Evolutionary conservation across 2,329 filamentous ascomycete species (phyloP).

Genomic region (Sporothrix globosa): DNA sequence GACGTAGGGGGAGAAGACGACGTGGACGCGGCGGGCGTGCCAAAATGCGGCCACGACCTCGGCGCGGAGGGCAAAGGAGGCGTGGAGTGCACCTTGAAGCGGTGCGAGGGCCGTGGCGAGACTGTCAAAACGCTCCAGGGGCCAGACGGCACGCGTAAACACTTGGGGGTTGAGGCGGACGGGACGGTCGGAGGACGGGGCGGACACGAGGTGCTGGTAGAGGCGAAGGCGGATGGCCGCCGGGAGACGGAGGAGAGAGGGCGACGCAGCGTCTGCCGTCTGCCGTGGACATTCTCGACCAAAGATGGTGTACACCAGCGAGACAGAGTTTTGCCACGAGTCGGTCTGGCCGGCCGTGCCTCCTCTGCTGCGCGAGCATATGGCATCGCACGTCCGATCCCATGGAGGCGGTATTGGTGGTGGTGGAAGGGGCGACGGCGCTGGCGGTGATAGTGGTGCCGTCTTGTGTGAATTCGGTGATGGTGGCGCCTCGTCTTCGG

Average conservation of each 20-base stretch:
- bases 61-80: constrained; percentile 43
- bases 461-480: neutral
- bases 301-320: neutral
- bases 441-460: neutral
- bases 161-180: constrained; percentile 40
- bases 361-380: constrained; percentile 7
- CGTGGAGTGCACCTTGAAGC: neutral
- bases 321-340: neutral
- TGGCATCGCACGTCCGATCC: constrained; percentile 32
- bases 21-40: constrained; percentile 45
- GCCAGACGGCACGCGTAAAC: constrained; percentile 46
- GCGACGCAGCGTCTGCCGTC: neutral
- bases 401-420: constrained; percentile 29
- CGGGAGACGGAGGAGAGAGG: neutral
- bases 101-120: constrained; percentile 38
- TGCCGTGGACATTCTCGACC: neutral
- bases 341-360: neutral
- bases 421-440: neutral
- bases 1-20: constrained; percentile 47
- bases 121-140: constrained; percentile 42
- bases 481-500: constrained; percentile 15
- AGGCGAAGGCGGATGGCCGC: neutral
- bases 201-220: neutral
- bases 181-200: neutral
- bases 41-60: constrained; percentile 47